Evolutionary conservation across 129 eudicot species (phyloP).

Genomic region (Lonicera japonica): DNA sequence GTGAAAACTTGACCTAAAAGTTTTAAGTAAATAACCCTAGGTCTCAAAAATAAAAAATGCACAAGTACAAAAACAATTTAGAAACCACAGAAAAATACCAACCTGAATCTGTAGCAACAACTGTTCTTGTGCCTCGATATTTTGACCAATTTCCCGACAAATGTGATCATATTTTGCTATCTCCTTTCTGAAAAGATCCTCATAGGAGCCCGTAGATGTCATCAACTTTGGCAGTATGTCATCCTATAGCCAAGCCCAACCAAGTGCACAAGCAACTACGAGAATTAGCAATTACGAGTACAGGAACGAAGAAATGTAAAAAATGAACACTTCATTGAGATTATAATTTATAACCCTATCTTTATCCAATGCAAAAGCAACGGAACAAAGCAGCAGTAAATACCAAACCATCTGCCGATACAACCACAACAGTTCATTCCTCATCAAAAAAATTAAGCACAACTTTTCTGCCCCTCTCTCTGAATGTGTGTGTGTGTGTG

Average conservation of each 20-base stretch:
- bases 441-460: no score
- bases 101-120: slow-evolving; percentile 87
- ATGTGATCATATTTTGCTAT: slow-evolving; percentile 77
- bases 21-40: not conserved
- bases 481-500: no score
- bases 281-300: not conserved
- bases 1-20: not conserved
- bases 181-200: slow-evolving; percentile 94
- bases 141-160: slow-evolving; percentile 74
- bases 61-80: not conserved
- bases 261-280: not conserved
- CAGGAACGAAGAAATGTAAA: not conserved
- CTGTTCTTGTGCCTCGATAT: slow-evolving; percentile 80
- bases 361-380: slow-evolving; percentile 1
- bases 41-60: not conserved
- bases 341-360: not conserved
- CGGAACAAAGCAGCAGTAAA: not conserved
- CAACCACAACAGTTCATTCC: not conserved
- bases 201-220: slow-evolving; percentile 87
- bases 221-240: slow-evolving; percentile 94
- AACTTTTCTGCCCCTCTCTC: no score
- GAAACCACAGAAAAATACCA: not conserved
- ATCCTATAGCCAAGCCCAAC: slow-evolving; percentile 50
- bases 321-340: not conserved
- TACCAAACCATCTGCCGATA: not conserved